Percentiles rank a stretch among this genome's conserved stretches.
phyloP scores from a whole-genome alignment of 768 basidiomycete genomes.

The Coprinopsis marcescibilis region DNA sequence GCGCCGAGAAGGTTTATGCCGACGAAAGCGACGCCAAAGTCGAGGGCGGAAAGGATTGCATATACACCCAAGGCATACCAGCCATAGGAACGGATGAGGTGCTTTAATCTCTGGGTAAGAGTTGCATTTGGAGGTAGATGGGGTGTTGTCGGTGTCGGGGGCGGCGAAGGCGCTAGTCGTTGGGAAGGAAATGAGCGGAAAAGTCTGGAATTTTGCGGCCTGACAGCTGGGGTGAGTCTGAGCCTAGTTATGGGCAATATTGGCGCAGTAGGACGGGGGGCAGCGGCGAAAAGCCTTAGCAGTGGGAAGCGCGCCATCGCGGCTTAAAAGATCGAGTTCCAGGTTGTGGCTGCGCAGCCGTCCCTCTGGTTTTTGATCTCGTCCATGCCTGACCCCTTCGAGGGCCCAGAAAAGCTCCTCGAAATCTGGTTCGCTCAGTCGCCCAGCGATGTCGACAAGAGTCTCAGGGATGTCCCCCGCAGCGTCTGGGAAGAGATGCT shows the following conservation, averaged over 20 bases:
- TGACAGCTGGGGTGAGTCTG: constrained; percentile 9
- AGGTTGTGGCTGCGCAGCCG: background rate
- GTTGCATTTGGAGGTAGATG: constrained; percentile 43
- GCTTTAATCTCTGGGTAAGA: constrained; percentile 67
- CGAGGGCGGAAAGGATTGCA: constrained; percentile 61
- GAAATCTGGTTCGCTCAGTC: constrained; percentile 97
- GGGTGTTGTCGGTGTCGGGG: constrained; percentile 9
- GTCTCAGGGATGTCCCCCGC: constrained; percentile 72
- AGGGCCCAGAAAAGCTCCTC: constrained; percentile 91
- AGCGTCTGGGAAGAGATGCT: constrained; percentile 95
- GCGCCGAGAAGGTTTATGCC: constrained; percentile 85
- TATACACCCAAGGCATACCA: constrained; percentile 96
- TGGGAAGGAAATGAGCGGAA: constrained; percentile 10
- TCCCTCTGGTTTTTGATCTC: background rate
- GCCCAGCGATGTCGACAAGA: constrained; percentile 50
- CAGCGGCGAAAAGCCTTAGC: constrained; percentile 20
- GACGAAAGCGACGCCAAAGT: constrained; percentile 81
- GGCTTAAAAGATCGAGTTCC: background rate
- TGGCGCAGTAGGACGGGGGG: constrained; percentile 12
- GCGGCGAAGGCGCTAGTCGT: constrained; percentile 12
- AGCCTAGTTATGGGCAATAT: constrained; percentile 11
- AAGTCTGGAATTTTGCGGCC: constrained; percentile 8
- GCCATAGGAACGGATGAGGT: constrained; percentile 87
- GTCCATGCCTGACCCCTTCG: constrained; percentile 55
- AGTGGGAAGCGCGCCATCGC: constrained; percentile 25